Conservation (phyloP, 352 stramenopile genomes). For the Globisporangium canariense region DNA sequence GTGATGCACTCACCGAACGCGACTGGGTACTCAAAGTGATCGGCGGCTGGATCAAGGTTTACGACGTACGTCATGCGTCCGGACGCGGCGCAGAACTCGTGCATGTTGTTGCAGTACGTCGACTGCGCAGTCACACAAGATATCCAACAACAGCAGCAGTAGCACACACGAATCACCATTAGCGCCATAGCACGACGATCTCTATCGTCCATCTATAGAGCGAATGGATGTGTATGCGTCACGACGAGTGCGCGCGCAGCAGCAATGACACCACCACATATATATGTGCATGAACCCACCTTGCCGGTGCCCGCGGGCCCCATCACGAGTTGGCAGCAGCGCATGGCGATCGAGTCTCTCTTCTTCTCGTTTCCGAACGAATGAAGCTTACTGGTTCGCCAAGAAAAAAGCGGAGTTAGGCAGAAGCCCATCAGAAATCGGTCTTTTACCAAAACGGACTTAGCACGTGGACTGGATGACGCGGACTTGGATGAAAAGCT, state of each 20-base stretch:
- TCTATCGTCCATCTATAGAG: background rate
- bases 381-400: background rate
- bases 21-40: slow-evolving; percentile 88
- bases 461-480: too few relatives aligned
- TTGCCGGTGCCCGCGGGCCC: slow-evolving; percentile 90
- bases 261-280: background rate
- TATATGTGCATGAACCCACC: slow-evolving; percentile 25
- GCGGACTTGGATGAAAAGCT: too few relatives aligned
- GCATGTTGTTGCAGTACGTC: slow-evolving; percentile 93
- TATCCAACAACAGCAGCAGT: background rate
- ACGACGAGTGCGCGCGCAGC: background rate
- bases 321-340: slow-evolving; percentile 91
- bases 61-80: slow-evolving; percentile 92
- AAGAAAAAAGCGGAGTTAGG: too few relatives aligned
- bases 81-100: slow-evolving; percentile 87
- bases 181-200: background rate
- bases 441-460: too few relatives aligned
- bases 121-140: slow-evolving; percentile 44
- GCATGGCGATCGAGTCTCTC: slow-evolving; percentile 38
- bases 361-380: background rate
- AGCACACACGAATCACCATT: background rate
- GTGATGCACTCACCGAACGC: slow-evolving; percentile 64
- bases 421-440: background rate
- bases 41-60: slow-evolving; percentile 96
- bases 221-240: background rate